Conservation (phyloP, 768 basidiomycete genomes). For the Candolleomyces eurysporus region DNA sequence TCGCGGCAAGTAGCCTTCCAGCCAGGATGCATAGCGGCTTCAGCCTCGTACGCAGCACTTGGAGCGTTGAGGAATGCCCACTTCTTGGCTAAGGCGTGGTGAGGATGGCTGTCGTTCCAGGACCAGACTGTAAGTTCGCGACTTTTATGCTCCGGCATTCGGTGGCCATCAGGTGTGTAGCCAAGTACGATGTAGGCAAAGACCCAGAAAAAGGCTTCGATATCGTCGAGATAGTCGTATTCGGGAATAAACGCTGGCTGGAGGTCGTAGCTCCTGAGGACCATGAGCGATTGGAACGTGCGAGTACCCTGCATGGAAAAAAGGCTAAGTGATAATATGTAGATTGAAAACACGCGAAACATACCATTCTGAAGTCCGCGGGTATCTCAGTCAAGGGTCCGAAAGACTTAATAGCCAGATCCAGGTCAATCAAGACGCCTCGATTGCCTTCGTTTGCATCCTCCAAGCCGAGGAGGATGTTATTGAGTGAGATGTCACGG, state of each 20-base stretch:
- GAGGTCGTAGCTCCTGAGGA: background rate
- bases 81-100: too few species aligned
- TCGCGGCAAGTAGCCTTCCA: too few species aligned
- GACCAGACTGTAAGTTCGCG: too few species aligned
- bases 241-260: background rate
- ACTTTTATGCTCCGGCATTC: too few species aligned
- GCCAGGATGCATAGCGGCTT: too few species aligned
- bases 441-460: background rate
- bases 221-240: constrained; percentile 2
- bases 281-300: background rate
- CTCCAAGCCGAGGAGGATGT: background rate
- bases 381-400: background rate
- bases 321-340: background rate
- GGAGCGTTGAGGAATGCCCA: too few species aligned
- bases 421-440: constrained; percentile 3
- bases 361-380: background rate
- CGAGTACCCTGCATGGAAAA: background rate
- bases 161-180: background rate
- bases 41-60: too few species aligned
- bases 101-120: too few species aligned
- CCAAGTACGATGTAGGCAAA: background rate
- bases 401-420: background rate
- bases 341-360: background rate
- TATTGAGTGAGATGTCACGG: background rate
- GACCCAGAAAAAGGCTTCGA: constrained; percentile 6